Base-by-base conservation (phyloP, 495 filamentous ascomycete genomes). In the Daldinia caldariorum region DNA sequence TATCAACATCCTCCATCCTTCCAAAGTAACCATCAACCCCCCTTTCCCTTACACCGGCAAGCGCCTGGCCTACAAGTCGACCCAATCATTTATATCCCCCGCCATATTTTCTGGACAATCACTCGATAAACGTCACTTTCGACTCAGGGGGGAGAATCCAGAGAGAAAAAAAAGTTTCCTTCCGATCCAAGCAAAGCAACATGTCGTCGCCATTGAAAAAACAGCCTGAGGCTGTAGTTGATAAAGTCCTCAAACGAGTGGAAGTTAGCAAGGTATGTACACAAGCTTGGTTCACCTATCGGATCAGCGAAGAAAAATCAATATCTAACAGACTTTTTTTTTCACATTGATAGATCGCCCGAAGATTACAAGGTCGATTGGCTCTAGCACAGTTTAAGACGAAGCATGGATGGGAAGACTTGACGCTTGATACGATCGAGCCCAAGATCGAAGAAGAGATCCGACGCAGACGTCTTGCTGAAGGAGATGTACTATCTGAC, bases 371-470 rank as follows among this genome's bases (percentile, higher is more conserved):
- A 79, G 91, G 96, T 82, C 93, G 94, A 49, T 86, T 99, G 37
- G 94, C 96, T 70, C 87, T 98, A 57, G 95, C 95, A 77, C 94
- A 92, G 82, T 93, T 97, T 87, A 99, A 97, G 82, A 92, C 94
- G 58, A 92, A 94, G 79, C 89, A 97, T 79, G 94, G 94, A 67
- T 90, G 90, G 86, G 88, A 94, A 77, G 87, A 92, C 78, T 85
- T 93, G 60, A 88, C 89, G 41, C 85, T 94, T 57, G 90, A 91
- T 71, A 87, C 78, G 22, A 90, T 94, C 76, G 92, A 92, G 78
- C 88, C 88, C 66, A 89, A 84, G 71, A 76, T 94, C 63, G 92
- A 97, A 71, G 85, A 89, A 68, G 87, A 92, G 71, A 80, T 92
- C 58, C 87, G 88, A 74, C 86, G 87, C 63, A 90, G 87, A 73